Percentiles rank a stretch among this genome's conserved stretches.
Evolutionary conservation across 2,329 filamentous ascomycete species (phyloP).

Genomic region (Rosellinia necatrix): DNA sequence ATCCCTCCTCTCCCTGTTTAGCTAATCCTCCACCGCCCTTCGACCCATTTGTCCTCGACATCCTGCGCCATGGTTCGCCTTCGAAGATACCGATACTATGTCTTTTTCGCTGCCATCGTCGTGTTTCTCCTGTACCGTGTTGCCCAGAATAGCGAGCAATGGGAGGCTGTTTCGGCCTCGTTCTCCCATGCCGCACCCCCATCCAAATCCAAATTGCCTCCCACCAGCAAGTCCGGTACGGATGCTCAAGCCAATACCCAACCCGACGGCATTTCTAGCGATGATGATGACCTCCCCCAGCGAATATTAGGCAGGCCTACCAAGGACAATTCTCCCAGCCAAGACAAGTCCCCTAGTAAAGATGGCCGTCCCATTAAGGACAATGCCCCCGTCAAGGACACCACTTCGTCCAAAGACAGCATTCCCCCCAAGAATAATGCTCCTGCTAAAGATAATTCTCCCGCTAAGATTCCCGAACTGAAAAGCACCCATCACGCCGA

Average conservation of each 20-base stretch:
- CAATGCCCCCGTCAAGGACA: too few relatives aligned
- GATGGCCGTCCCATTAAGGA: too few relatives aligned
- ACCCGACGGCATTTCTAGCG: slow-evolving; percentile 16
- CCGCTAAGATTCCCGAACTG: slow-evolving; percentile 32
- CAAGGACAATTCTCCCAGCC: slow-evolving; percentile 26
- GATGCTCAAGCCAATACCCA: slow-evolving; percentile 21
- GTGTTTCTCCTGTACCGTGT: slow-evolving; percentile 37
- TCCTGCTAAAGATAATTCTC: slow-evolving; percentile 22
- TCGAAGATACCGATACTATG: slow-evolving; percentile 40
- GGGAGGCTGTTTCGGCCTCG: slow-evolving; percentile 34
- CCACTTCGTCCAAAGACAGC: too few relatives aligned
- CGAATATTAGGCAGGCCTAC: slow-evolving; percentile 25
- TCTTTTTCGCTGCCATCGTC: slow-evolving; percentile 36
- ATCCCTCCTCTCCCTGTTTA: background rate
- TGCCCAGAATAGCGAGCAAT: slow-evolving; percentile 34
- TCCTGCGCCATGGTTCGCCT: slow-evolving; percentile 34
- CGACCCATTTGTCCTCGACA: slow-evolving; percentile 2
- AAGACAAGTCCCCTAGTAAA: too few relatives aligned
- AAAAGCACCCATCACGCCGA: slow-evolving; percentile 26
- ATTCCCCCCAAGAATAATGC: too few relatives aligned
- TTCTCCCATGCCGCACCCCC: slow-evolving; percentile 26
- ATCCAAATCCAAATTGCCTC: slow-evolving; percentile 8
- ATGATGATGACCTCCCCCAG: slow-evolving; percentile 27
- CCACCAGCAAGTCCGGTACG: slow-evolving; percentile 13
- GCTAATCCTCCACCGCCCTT: background rate